phyloP scores from a whole-genome alignment of 2,329 filamentous ascomycete species.

The Lizonia empirigonia region DNA sequence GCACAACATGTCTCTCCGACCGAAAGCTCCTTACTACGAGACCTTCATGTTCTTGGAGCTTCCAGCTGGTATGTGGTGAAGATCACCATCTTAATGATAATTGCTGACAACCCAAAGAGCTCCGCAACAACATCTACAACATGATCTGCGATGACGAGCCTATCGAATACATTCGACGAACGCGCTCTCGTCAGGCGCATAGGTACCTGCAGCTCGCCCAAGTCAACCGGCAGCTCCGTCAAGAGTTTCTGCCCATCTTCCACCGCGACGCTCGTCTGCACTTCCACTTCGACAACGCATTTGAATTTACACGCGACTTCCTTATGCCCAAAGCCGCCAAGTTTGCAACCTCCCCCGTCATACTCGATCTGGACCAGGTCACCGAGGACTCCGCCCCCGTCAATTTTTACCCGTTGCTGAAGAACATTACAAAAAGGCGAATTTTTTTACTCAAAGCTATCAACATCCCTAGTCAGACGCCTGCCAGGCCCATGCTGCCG shows the following conservation, averaged over 20 bases:
- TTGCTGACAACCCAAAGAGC: not conserved
- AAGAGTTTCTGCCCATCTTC: not conserved
- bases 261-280: not conserved
- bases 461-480: no score
- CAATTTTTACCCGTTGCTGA: not conserved
- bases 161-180: not conserved
- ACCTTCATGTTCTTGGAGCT: not conserved
- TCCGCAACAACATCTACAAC: not conserved
- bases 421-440: not conserved
- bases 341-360: not conserved
- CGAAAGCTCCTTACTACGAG: not conserved
- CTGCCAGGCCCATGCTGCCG: no score
- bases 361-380: not conserved
- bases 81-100: not conserved
- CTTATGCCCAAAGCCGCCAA: not conserved
- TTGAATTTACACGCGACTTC: not conserved
- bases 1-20: not conserved
- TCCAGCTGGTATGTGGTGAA: not conserved
- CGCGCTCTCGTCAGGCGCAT: not conserved
- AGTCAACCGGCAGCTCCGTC: not conserved
- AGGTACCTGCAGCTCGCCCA: not conserved
- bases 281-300: not conserved
- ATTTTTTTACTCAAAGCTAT: not conserved
- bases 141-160: not conserved
- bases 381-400: not conserved